Evolutionary conservation across 2,329 filamentous ascomycete genomes (phyloP).

Genomic region (Talaromyces islandicus): DNA sequence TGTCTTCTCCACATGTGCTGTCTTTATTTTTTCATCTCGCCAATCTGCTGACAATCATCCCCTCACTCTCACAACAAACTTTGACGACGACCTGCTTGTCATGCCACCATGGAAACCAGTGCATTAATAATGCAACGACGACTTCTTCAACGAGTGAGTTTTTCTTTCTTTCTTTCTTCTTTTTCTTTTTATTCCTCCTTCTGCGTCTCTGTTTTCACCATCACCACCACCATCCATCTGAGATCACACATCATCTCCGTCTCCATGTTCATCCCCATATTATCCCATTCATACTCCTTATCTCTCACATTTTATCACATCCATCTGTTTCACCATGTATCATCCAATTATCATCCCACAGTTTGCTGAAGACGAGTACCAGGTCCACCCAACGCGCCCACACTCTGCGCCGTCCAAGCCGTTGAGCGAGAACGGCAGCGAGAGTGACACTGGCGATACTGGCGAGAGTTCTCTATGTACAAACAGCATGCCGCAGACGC

Average conservation of each 20-base stretch:
- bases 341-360: not conserved
- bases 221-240: not conserved
- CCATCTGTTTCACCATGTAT: not conserved
- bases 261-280: too few relatives aligned
- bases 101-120: not conserved
- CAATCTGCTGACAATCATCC: slow-evolving; percentile 4
- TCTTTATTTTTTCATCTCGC: not conserved
- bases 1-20: slow-evolving; percentile 1
- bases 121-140: not conserved
- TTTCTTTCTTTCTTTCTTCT: not conserved
- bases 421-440: not conserved
- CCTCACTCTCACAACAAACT: slow-evolving; percentile 16
- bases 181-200: not conserved
- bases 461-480: not conserved
- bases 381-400: not conserved
- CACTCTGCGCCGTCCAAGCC: not conserved
- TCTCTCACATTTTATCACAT: not conserved
- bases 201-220: not conserved
- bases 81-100: not conserved
- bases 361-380: not conserved
- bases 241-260: not conserved
- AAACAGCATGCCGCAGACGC: not conserved
- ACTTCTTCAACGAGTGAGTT: slow-evolving; percentile 1
- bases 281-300: too few relatives aligned
- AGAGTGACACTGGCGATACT: not conserved